Evolutionary conservation across 768 basidiomycete species (phyloP), one percentile per base, ranked within the genome.

Genomic region (Dentipellis sp.): DNA sequence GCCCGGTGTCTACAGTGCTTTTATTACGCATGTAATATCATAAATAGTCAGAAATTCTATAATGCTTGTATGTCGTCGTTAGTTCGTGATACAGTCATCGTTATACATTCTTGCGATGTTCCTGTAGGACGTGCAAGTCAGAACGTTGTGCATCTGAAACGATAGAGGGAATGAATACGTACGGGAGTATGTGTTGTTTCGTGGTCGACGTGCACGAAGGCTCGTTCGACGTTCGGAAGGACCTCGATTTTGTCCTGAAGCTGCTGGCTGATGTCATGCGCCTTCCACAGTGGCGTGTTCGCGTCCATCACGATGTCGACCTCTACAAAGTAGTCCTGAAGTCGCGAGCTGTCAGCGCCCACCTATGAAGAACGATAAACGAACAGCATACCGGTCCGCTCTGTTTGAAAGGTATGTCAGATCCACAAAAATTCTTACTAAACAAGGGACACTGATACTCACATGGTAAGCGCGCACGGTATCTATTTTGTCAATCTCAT

Each of bases 181-280:
- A 84, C 83, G 10, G 83, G 83, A 50, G 71, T 66, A 70, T 94
- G 93, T n/a, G 84, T 86, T 5, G 88, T 86, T 71, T 95, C 94
- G 64, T 95, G 87, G 71, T 97, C 94, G 57, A 95, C 91, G 66
- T 97, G 94, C 22, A 97, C 92, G 68, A 94, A 97, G 38, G 94
- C 94, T 38, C 94, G 76, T 59, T 90, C 93, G 45, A 97, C 94
- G 63, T 91, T 88, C 2, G 93, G 91, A 39, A 97, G 73, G 14
- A 82, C 79, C 66, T 97, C 94, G 49, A 97, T 83, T 71, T 88
- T 91, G 66, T 93, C 91, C 65, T 93, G 91, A 16, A 93, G 71
- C 59, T 85, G 77, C 68, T 93, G 90, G 62, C 86, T 86, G 57
- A 91, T 65, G 67, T 93, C 91, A 66, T 93, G 91, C 17, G 91